Base-by-base conservation (phyloP, 148 eudicot genomes). In the Silene uniflora region DNA sequence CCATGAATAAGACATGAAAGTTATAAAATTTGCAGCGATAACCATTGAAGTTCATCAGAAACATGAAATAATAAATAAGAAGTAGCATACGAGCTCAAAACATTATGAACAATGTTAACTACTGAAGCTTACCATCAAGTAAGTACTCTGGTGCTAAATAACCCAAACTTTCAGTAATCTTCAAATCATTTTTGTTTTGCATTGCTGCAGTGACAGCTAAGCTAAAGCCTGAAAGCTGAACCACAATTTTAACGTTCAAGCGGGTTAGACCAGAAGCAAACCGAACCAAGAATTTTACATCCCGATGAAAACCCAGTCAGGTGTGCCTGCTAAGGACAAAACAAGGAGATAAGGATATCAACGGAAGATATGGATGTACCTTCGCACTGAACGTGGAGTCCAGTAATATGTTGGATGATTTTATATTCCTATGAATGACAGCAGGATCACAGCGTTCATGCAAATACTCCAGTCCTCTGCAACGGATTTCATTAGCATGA, bases 141-240 rank as follows among this genome's bases (percentile, higher is more conserved):
- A 88, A 85, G 79, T 89, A 93, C 75, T 91, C 98, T 1, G 97
- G 98, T 66, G 98, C 97, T 61, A 89, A 85, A 83, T 91, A 89
- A 73, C 90, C 97, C 77, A 86, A 77, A 42, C 86, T 80, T 82
- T 87, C 90, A 2, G 91, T 84, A 73, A 87, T 83, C 88, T 87
- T 88, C 65, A 89, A 52, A 60, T 83, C 85, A 52, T 80, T 84
- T 82, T 88, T 89, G 82, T 68, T 81, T 62, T 84, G 90, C 62
- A 65, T 75, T 69, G 86, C 91, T 58, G 75, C 84, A 61, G 84
- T 75, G 22, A 89, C 79, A 62, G 98, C 97, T 56, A 82, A 83
- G 58, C 92, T 90, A 76, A 93, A 91, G 73, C 88, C 94, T 71
- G 92, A 91, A 75, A 91, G 86, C 96, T 91, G 87, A 85, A 75